Conservation (phyloP, 192 early-diverging fungal species). For the Podila clonocystis region DNA sequence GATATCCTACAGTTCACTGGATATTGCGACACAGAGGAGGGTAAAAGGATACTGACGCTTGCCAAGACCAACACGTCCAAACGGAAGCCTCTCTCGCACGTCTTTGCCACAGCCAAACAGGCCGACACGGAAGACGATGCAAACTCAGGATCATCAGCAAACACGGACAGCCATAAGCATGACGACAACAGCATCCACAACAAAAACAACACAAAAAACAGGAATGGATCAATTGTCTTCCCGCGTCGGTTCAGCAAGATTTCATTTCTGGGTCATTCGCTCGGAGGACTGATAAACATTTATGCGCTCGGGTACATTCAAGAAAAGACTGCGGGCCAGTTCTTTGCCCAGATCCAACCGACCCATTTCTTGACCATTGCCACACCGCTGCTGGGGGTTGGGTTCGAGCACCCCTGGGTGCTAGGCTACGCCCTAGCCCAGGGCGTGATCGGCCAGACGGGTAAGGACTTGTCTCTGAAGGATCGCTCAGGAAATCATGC, state of each 20-base stretch:
- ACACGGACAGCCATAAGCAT: not conserved
- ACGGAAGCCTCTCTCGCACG: not conserved
- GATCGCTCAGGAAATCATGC: constrained; percentile 7
- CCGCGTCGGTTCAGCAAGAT: constrained; percentile 44
- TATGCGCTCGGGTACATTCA: constrained; percentile 55
- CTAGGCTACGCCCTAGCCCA: constrained; percentile 27
- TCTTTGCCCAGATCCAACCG: constrained; percentile 53
- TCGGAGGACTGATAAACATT: constrained; percentile 60
- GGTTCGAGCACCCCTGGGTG: constrained; percentile 54
- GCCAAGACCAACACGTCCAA: not conserved
- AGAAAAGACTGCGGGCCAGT: constrained; percentile 52
- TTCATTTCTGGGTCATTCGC: constrained; percentile 62
- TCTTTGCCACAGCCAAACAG: not conserved
- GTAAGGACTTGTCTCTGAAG: constrained; percentile 54
- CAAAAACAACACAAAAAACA: constrained; percentile 4
- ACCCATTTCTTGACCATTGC: constrained; percentile 58
- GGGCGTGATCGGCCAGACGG: constrained; percentile 59
- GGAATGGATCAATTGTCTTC: constrained; percentile 1
- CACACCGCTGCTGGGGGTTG: constrained; percentile 54
- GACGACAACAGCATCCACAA: constrained; percentile 5
- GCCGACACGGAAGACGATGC: not conserved
- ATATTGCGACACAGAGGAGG: constrained; percentile 31
- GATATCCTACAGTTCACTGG: constrained; percentile 50
- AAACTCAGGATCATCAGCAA: not conserved
- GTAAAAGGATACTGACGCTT: constrained; percentile 5